Evolutionary conservation across 2,329 filamentous ascomycete species (phyloP), one percentile per base, ranked within the genome.

Genomic region (Penicillium brasilianum): DNA sequence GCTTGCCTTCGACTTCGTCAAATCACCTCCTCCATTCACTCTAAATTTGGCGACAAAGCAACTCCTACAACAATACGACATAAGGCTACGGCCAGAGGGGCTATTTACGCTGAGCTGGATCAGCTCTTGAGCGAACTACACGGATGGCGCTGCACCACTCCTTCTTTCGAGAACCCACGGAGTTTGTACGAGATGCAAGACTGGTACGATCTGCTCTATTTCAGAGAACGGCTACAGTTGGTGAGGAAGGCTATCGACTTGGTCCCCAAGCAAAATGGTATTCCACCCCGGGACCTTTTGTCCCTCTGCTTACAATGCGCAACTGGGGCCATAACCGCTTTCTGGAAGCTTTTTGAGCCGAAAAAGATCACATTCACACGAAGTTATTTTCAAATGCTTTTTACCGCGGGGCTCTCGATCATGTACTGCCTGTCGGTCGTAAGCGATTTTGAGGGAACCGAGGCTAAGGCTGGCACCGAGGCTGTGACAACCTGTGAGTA

Each of bases 381-480:
- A n/a, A 81, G 78, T 49, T 83, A 83, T 61, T 83, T 83, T 28
- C 81, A 83, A 54, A 76, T 79, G 50, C 76, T 83, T 2, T 82
- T 82, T 50, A 80, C 80, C 0, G 79, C 80, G 2, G 81, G 80
- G 0, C 59, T 83, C 0, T 77, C 72, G 5, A 69, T 79, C 1
- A 74, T 80, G 58, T 75, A 64, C 41, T 68, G 64, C 49, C 41
- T 70, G 2, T 70, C 68, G 1, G 64, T 65, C 0, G 55, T 64
- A 2, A 53, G 25, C 1, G 63, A 64, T 22, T 62, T 58, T n/a
- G 61, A 60, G n/a, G n/a, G n/a, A n/a, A n/a, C n/a, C n/a, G n/a
- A n/a, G n/a, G n/a, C n/a, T n/a, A 18, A 25, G 3, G 51, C 61
- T 13, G 67, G 60, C 4, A 63, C 53, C 9, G 60, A 63, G 2